Conservation (phyloP, 331 rosid species). For the Pyrus hybrid region DNA sequence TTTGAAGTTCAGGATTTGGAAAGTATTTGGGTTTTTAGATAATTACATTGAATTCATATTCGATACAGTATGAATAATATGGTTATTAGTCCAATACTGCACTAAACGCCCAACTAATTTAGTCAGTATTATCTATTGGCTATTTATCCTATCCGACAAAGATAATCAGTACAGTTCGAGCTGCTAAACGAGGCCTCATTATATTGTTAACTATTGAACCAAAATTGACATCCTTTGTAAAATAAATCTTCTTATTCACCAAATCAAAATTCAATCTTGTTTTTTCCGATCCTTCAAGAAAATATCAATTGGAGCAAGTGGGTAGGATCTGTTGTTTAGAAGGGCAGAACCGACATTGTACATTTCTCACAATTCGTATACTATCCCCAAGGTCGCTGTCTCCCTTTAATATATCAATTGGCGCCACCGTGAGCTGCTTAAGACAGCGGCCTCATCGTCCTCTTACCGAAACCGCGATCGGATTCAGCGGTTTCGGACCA, state of each 20-base stretch:
- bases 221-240: neutral
- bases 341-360: neutral
- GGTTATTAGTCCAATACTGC: no score
- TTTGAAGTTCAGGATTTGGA: no score
- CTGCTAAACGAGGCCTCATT: no score
- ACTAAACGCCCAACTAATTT: fast-evolving
- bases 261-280: neutral
- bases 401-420: neutral
- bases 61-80: no score
- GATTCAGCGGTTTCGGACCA: neutral
- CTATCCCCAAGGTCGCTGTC: neutral
- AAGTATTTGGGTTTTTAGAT: no score
- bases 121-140: fast-evolving
- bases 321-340: neutral
- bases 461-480: neutral
- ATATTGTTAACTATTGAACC: neutral
- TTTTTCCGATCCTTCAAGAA: neutral
- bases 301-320: neutral
- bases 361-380: neutral
- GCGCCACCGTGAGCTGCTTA: neutral
- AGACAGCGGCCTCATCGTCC: neutral
- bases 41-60: no score
- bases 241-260: neutral
- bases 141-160: no score
- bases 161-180: no score